Evolutionary conservation across 1,284 basidiomycete species (phyloP).

Genomic region (Testicularia cyperi): DNA sequence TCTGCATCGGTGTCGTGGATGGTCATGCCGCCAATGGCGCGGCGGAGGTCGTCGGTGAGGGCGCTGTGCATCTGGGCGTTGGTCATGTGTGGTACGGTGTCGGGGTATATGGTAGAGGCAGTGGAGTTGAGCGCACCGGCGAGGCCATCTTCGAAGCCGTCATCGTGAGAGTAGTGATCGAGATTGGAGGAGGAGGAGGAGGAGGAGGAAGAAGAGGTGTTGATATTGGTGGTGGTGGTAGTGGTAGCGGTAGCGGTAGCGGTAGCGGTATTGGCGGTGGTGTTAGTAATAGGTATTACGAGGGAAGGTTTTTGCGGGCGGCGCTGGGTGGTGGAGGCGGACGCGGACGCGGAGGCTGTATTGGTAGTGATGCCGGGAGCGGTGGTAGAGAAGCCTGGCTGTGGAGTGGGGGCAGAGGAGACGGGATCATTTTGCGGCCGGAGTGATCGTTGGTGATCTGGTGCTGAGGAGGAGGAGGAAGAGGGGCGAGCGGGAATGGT

Average conservation of each 20-base stretch:
- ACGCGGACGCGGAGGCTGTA: neutral
- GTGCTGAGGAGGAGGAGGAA: conserved; percentile 27
- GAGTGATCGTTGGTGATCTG: conserved; percentile 1
- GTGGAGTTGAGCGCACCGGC: conserved; percentile 19
- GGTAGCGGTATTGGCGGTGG: too few relatives aligned
- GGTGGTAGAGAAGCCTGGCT: too few relatives aligned
- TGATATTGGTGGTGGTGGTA: too few relatives aligned
- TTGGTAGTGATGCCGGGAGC: too few relatives aligned
- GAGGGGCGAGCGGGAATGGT: conserved; percentile 33
- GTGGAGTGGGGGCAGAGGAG: neutral
- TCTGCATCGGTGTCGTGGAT: conserved; percentile 33
- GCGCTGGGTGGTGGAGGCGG: conserved; percentile 6
- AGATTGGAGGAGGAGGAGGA: conserved; percentile 19
- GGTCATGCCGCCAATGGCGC: conserved; percentile 47
- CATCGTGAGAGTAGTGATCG: conserved; percentile 22
- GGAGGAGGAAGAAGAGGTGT: conserved; percentile 10
- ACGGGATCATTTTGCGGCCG: conserved; percentile 9
- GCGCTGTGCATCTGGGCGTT: conserved; percentile 40
- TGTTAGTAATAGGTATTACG: too few relatives aligned
- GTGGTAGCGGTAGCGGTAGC: too few relatives aligned
- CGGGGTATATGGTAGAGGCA: conserved; percentile 44
- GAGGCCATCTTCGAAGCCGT: conserved; percentile 41
- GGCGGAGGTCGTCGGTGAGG: conserved; percentile 49
- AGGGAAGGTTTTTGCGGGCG: conserved; percentile 27
- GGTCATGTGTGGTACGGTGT: conserved; percentile 43